Conservation (phyloP, 23 red algal species). For the Gracilaria domingensis region DNA sequence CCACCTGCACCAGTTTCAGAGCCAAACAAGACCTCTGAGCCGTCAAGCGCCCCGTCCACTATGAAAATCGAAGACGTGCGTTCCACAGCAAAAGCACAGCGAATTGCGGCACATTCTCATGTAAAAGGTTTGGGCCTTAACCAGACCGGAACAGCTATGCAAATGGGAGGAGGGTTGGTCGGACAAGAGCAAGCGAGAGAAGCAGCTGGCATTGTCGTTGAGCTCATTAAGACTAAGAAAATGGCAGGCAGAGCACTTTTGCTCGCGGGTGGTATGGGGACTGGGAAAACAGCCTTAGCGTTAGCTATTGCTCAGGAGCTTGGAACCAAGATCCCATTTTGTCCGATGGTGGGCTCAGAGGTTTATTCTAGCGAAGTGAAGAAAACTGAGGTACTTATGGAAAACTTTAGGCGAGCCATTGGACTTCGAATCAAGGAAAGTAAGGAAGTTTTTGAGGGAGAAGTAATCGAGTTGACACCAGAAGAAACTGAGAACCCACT, state of each 20-base stretch:
- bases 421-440: slow-evolving; percentile 98
- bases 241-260: slow-evolving; percentile 95
- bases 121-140: slow-evolving; percentile 92
- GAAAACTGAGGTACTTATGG: slow-evolving; percentile 98
- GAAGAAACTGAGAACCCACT: slow-evolving; percentile 93
- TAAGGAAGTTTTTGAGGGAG: slow-evolving; percentile 99
- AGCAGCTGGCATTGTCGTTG: slow-evolving; percentile 93
- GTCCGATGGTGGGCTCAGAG: slow-evolving; percentile 93
- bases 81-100: slow-evolving; percentile 72
- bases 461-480: slow-evolving; percentile 91
- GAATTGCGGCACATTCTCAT: slow-evolving; percentile 95
- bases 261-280: slow-evolving; percentile 86
- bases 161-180: slow-evolving; percentile 85
- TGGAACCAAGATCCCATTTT: slow-evolving; percentile 92
- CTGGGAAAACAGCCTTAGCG: slow-evolving; percentile 95
- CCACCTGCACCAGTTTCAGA: neutral
- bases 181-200: slow-evolving; percentile 94
- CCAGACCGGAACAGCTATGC: slow-evolving; percentile 71
- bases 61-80: slow-evolving; percentile 84
- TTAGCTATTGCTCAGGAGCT: slow-evolving; percentile 89
- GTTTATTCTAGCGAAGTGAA: slow-evolving; percentile 99
- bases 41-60: slow-evolving; percentile 22
- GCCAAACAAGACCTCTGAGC: neutral
- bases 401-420: slow-evolving; percentile 96
- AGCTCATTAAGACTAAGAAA: slow-evolving; percentile 93